Evolutionary conservation across 148 eudicot genomes (phyloP).

Genomic region (Vaccinium macrocarpon): DNA sequence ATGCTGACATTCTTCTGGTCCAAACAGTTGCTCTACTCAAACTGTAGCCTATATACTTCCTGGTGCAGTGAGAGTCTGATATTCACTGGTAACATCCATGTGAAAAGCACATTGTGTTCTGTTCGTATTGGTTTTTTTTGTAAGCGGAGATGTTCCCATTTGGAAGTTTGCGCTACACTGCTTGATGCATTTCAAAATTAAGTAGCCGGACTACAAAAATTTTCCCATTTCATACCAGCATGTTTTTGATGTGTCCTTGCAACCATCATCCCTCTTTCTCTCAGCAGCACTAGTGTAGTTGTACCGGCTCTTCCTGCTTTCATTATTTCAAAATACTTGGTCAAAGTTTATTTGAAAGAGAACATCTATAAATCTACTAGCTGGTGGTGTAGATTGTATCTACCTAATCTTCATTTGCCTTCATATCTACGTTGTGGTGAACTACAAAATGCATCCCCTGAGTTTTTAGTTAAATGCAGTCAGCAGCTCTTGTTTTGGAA

Average conservation of each 20-base stretch:
- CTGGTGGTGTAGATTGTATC: background rate
- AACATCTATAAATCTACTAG: background rate
- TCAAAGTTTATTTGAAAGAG: background rate
- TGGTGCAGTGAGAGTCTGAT: background rate
- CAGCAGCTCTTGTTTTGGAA: too few relatives aligned
- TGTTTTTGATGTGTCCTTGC: background rate
- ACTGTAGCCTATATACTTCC: background rate
- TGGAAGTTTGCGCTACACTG: background rate
- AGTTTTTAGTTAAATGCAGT: too few relatives aligned
- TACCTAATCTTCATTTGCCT: background rate
- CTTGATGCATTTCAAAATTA: background rate
- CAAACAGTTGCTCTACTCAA: background rate
- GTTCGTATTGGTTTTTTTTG: background rate
- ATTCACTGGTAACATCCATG: background rate
- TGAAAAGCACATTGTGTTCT: background rate
- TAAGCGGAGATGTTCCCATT: background rate
- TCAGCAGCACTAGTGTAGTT: background rate
- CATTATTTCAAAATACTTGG: background rate
- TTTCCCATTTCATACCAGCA: background rate
- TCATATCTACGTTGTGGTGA: background rate
- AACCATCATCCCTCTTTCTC: background rate
- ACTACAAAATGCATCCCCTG: too few relatives aligned
- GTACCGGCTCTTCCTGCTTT: slow-evolving; percentile 8
- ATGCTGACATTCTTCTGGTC: background rate
- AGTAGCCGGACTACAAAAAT: background rate